These are phyloP conservation scores for Lentinus brumalis DNA, from an alignment of 768 basidiomycete species.

Conservation along the genomic window DNA sequence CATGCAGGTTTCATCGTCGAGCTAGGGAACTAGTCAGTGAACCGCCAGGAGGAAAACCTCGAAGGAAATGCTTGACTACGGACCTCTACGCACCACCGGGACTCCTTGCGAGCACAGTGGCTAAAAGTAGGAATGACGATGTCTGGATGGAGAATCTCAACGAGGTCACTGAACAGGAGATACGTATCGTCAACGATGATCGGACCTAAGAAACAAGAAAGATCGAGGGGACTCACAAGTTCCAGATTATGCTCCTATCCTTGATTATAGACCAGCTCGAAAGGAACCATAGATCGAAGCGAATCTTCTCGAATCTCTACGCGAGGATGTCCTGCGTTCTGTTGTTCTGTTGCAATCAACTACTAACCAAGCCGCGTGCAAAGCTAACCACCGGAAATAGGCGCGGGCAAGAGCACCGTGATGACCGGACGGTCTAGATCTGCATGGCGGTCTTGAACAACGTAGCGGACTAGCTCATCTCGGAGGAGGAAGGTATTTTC, in stretches of 20 bases:
- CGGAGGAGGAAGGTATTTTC: too few species aligned
- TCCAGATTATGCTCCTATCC: conserved; percentile 99
- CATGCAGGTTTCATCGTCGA: conserved; percentile 95
- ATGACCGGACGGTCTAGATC: too few species aligned
- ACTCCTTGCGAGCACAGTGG: conserved; percentile 93
- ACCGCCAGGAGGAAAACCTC: neutral
- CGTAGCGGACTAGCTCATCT: too few species aligned
- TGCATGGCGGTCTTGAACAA: too few species aligned
- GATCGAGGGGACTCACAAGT: conserved; percentile 68
- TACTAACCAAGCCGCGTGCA: neutral
- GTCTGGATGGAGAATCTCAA: conserved; percentile 96
- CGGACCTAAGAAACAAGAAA: neutral
- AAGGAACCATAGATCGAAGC: conserved; percentile 81
- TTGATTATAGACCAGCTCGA: conserved; percentile 90
- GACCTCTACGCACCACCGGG: conserved; percentile 82
- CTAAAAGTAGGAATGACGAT: conserved; percentile 96
- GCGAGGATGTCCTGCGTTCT: conserved; percentile 89
- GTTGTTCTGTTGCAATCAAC: neutral
- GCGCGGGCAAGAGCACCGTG: too few species aligned
- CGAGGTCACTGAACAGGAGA: conserved; percentile 69
- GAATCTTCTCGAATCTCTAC: conserved; percentile 88
- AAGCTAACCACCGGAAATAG: too few species aligned
- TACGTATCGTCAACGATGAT: neutral
- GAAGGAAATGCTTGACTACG: too few species aligned
- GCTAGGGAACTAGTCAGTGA: conserved; percentile 42